Evolutionary conservation across 345 rosid genomes (phyloP).

Genomic region (Linum usitatissimum): DNA sequence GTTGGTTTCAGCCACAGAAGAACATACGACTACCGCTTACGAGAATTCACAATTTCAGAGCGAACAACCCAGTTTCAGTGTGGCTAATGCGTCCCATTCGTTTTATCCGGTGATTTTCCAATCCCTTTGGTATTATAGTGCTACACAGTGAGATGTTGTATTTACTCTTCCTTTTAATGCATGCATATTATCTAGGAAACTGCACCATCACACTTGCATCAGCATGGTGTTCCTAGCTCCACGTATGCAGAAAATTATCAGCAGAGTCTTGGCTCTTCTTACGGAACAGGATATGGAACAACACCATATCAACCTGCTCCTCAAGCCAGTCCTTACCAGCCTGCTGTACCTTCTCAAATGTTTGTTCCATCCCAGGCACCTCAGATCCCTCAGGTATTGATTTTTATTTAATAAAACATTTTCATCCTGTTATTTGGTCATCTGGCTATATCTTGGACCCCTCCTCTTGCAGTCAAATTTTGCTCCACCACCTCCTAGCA

Average conservation of each 20-base stretch:
- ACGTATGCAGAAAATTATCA: slow-evolving; percentile 56
- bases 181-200: slow-evolving; percentile 25
- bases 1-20: slow-evolving; percentile 31
- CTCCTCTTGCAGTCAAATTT: slow-evolving; percentile 20
- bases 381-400: slow-evolving; percentile 50
- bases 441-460: background rate
- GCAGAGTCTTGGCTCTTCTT: slow-evolving; percentile 35
- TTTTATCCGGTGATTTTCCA: slow-evolving; percentile 33
- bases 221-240: slow-evolving; percentile 28
- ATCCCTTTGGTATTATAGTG: slow-evolving; percentile 3
- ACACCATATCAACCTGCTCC: slow-evolving; percentile 8
- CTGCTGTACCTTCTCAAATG: slow-evolving; percentile 21
- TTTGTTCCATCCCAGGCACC: slow-evolving; percentile 62
- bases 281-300: slow-evolving; percentile 34
- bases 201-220: slow-evolving; percentile 34
- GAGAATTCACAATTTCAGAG: slow-evolving; percentile 31
- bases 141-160: background rate
- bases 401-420: background rate
- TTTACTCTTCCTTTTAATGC: slow-evolving; percentile 1
- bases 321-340: slow-evolving; percentile 10
- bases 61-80: slow-evolving; percentile 24
- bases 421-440: background rate
- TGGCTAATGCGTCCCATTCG: slow-evolving; percentile 27
- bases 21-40: slow-evolving; percentile 26
- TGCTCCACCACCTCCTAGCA: slow-evolving; percentile 35